These are phyloP conservation scores for Saccharomycopsis sp. DNA, from an alignment of 805 yeast genomes.

Conservation along the genomic window DNA sequence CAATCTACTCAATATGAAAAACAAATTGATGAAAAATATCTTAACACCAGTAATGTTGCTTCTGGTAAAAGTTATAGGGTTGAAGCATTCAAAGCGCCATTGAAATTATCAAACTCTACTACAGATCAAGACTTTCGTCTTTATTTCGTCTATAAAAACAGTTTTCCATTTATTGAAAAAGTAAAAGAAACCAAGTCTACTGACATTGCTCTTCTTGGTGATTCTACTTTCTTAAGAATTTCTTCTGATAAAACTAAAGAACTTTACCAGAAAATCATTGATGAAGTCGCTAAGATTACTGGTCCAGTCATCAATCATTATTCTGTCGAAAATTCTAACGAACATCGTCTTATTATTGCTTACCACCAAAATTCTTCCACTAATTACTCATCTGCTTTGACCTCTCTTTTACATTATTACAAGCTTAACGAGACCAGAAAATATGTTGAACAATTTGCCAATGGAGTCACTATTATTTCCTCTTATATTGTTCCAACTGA, in stretches of 20 bases:
- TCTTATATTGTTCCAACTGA: slow-evolving; percentile 66
- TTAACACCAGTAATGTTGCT: slow-evolving; percentile 39
- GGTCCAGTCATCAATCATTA: slow-evolving; percentile 92
- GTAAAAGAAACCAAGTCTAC: slow-evolving; percentile 28
- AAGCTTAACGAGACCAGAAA: slow-evolving; percentile 76
- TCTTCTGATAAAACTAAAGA: slow-evolving; percentile 72
- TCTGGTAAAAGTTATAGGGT: slow-evolving; percentile 50
- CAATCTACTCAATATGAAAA: slow-evolving; percentile 50
- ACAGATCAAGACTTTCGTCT: slow-evolving; percentile 43
- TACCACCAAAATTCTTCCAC: slow-evolving; percentile 77
- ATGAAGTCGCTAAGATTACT: slow-evolving; percentile 57
- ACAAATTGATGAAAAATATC: slow-evolving; percentile 70
- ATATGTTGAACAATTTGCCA: slow-evolving; percentile 88
- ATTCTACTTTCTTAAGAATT: slow-evolving; percentile 63
- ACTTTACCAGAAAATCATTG: slow-evolving; percentile 63
- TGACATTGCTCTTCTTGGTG: slow-evolving; percentile 40
- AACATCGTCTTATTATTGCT: slow-evolving; percentile 82
- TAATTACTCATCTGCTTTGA: slow-evolving; percentile 77
- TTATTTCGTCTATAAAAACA: slow-evolving; percentile 75
- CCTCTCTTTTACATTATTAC: slow-evolving; percentile 82
- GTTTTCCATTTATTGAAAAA: slow-evolving; percentile 26
- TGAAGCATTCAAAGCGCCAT: slow-evolving; percentile 68
- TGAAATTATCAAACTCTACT: slow-evolving; percentile 27
- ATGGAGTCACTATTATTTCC: slow-evolving; percentile 79
- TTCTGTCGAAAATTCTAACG: slow-evolving; percentile 69